Base-by-base conservation (phyloP, 140 eudicot genomes). In the Ambrosia hybrid region DNA sequence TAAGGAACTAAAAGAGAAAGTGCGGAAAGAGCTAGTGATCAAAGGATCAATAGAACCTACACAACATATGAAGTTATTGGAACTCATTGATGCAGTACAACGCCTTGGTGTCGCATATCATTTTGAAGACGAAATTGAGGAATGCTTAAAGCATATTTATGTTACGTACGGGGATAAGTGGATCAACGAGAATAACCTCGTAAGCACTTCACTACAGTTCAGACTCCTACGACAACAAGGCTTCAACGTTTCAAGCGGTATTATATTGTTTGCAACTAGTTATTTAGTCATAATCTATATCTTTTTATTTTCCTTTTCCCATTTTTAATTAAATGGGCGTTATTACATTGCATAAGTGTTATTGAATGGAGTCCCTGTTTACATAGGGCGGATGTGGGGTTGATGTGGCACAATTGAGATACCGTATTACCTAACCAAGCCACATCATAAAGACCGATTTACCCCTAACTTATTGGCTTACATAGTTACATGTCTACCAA, bases 91-190 rank as follows among this genome's bases (percentile, higher is more conserved):
- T 74, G 68, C 43, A 4, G 46, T 70, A 64, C 80, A 80, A 74
- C 76, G 73, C 53, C 83, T 79, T 36, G 83, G 83, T 30, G 66
- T 79, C 4, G 74, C 75, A 2, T 79, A 79, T 65, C 79, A 79
- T 79, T 79, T 73, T 48, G 83, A 79, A 52, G 45, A 65, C 0
- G 79, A 79, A 72, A 79, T 79, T 2, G 79, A 72, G 60, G 59
- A 67, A 46, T 72, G 73, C 49, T 51, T 79, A 37, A n/a, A 59
- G 5, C 64, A 51, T 9, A 38, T 67, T 14, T 49, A 65, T 21
- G 21, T 56, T 36, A 36, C n/a, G 0, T 77, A 72, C 11, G 58
- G 70, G 11, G 80, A 73, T 38, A 56, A 34, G 26, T 48, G 66
- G 51, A 8, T 49, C n/a, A 12, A 71, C 2, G 36, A 57, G 9